Base-by-base conservation (phyloP, 225 moss, liverwort and hornwort genomes). In the Straminergon stramineum region DNA sequence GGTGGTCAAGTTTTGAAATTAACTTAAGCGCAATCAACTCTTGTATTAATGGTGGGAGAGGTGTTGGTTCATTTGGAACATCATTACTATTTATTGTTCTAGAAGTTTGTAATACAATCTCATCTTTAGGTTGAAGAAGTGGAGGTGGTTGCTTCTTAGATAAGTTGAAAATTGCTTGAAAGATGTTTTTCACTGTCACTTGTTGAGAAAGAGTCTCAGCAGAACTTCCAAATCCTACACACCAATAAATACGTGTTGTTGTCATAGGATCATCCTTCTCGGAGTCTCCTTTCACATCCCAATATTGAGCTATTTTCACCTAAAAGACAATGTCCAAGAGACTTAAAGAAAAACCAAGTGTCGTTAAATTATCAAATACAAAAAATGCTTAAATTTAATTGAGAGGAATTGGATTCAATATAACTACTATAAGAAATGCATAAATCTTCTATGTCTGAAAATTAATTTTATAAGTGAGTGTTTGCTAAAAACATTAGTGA, bases 91-190 rank as follows among this genome's bases (percentile, higher is more conserved):
- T 53, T 56, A 41, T 7, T 12, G 9, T 9, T 64, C 52, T 19
- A 39, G 82, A 55, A 63, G 76, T 76, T 80, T 90, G 90, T 43
- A 57, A 21, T 58, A 56, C 70, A 66, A 43, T 82, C 2, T 90
- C 60, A 23, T 81, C 81, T 57, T 85, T 79, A 57, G 3, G 17
- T 79, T 73, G 81, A 66, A 87, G 75, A 41, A 35, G n/a, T 37
- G 32, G 53, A 17, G 74, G 45, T 28, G n/a, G 31, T 31, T 86
- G 91, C 55, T 91, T 96, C 35, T 92, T 89, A 51, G 91, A 91
- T 28, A 97, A n/a, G 18, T 97, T 93, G 35, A 97, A 93, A 79
- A 97, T 87, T 53, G 95, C 94, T 65, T 95, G 93, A 73, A 96
- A 96, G 6, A 96, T 90, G 13, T 90, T 94, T 62, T 89, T 83